Conservation (phyloP, 495 filamentous ascomycete species). For the Melanomma pulvis-pyrius region DNA sequence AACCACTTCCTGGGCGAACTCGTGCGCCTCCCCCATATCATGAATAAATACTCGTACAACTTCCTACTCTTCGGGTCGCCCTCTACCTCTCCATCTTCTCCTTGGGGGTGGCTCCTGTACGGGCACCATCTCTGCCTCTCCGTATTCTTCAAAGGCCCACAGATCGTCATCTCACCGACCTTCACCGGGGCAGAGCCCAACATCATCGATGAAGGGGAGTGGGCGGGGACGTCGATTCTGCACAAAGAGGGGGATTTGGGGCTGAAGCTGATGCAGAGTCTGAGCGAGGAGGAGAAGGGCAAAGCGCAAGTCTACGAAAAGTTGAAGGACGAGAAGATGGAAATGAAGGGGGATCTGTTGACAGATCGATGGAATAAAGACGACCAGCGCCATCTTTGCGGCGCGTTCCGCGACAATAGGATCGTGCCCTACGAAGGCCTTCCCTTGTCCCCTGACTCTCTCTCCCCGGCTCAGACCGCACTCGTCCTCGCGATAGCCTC, state of each 20-base stretch:
- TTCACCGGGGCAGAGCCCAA: constrained; percentile 81
- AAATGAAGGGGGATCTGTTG: constrained; percentile 42
- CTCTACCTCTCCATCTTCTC: constrained; percentile 50
- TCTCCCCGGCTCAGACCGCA: constrained; percentile 53
- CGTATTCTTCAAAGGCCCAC: constrained; percentile 62
- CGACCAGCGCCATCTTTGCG: constrained; percentile 73
- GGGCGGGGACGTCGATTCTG: constrained; percentile 64
- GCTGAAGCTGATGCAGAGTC: constrained; percentile 67
- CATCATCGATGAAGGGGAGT: constrained; percentile 65
- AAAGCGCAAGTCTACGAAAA: constrained; percentile 59
- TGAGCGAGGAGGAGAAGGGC: constrained; percentile 52
- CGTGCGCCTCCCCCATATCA: constrained; percentile 59
- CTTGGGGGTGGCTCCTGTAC: constrained; percentile 77
- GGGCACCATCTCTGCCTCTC: constrained; percentile 76
- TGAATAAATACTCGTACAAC: constrained; percentile 78
- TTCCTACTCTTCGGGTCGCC: constrained; percentile 65
- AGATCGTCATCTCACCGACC: constrained; percentile 68
- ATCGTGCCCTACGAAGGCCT: constrained; percentile 75
- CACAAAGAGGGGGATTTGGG: constrained; percentile 65
- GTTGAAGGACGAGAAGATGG: constrained; percentile 65
- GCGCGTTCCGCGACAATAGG: constrained; percentile 75
- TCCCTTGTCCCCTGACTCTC: constrained; percentile 48
- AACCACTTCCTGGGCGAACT: constrained; percentile 78
- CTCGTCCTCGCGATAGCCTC: constrained; percentile 59
- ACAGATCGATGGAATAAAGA: constrained; percentile 72